Evolutionary conservation across 2,329 filamentous ascomycete genomes (phyloP).

Genomic region (Arthrobotrys megalospora): DNA sequence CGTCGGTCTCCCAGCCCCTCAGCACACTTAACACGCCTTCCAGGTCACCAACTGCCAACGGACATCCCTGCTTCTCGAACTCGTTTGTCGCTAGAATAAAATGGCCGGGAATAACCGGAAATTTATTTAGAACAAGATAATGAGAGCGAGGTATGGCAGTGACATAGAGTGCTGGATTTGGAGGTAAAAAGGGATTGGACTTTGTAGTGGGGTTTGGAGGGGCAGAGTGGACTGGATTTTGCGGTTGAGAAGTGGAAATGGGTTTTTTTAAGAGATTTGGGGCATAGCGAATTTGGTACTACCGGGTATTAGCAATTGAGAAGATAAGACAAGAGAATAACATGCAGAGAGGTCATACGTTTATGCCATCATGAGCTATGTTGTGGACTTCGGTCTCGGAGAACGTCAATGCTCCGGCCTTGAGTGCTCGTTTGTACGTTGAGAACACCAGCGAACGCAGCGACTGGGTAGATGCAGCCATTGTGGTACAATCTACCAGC

Average conservation of each 20-base stretch:
- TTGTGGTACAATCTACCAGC: conserved; percentile 1
- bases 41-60: conserved; percentile 29
- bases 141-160: conserved; percentile 71
- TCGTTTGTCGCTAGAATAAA: conserved; percentile 79
- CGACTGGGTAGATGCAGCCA: conserved; percentile 39
- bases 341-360: conserved; percentile 18
- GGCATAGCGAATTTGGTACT: conserved; percentile 60
- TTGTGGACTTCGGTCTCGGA: conserved; percentile 54
- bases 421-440: conserved; percentile 39
- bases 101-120: conserved; percentile 79
- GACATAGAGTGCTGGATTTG: conserved; percentile 45
- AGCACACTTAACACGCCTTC: conserved; percentile 33
- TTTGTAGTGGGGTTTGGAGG: conserved; percentile 30
- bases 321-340: neutral
- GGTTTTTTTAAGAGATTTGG: conserved; percentile 59
- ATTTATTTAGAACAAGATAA: conserved; percentile 81
- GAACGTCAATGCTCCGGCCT: conserved; percentile 32
- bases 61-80: conserved; percentile 76
- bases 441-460: conserved; percentile 51
- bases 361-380: conserved; percentile 51
- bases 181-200: conserved; percentile 50
- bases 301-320: conserved; percentile 7
- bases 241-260: neutral
- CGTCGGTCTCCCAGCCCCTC: conserved; percentile 25
- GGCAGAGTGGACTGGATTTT: neutral